Conservation (phyloP, 2,329 filamentous ascomycete species). For the Neonectria magnoliae region DNA sequence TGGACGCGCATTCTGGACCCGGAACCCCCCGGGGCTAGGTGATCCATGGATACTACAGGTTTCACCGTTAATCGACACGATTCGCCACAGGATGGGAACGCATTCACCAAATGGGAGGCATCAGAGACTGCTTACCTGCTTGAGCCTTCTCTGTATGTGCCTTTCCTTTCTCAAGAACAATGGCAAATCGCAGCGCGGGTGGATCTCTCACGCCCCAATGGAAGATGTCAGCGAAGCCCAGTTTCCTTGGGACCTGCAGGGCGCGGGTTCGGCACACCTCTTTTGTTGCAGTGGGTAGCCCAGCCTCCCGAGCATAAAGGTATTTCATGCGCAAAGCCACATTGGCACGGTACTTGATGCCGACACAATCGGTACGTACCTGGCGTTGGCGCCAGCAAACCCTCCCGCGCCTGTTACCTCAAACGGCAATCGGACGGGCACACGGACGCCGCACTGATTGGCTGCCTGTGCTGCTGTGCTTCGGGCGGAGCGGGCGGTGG, state of each 20-base stretch:
- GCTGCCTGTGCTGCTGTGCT: slow-evolving; percentile 8
- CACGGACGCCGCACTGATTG: slow-evolving; percentile 33
- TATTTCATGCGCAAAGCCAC: neutral
- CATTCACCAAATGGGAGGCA: neutral
- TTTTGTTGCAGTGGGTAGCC: neutral
- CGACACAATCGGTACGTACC: slow-evolving; percentile 7
- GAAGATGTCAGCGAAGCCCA: neutral
- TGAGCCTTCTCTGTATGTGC: neutral
- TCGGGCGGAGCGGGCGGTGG: slow-evolving; percentile 12
- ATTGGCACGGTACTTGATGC: slow-evolving; percentile 10
- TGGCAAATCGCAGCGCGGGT: neutral
- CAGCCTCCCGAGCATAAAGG: neutral
- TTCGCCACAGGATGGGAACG: neutral
- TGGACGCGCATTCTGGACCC: neutral
- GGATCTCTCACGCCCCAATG: neutral
- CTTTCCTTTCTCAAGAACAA: neutral
- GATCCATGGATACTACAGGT: neutral
- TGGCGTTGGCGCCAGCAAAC: slow-evolving; percentile 1
- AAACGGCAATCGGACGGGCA: slow-evolving; percentile 21
- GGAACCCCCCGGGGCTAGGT: slow-evolving; percentile 3
- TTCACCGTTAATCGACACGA: neutral
- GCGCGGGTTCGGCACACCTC: slow-evolving; percentile 14
- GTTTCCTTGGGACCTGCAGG: slow-evolving; percentile 10
- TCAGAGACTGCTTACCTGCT: neutral
- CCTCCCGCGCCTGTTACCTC: slow-evolving; percentile 19